Base-by-base conservation (phyloP, 1,139 yeast genomes). In the Pichia sp. region DNA sequence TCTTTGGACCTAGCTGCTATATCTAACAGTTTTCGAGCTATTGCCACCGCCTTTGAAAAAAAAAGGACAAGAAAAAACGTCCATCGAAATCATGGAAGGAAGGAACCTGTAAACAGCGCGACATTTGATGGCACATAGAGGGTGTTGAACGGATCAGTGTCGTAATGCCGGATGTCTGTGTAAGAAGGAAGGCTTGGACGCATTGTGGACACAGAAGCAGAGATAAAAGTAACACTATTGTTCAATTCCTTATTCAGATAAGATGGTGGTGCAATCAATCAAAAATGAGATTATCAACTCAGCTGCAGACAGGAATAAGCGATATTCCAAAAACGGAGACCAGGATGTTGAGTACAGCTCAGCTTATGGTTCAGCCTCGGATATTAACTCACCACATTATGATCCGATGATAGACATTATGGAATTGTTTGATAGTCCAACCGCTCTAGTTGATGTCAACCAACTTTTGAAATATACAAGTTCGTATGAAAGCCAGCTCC, bases 361-460 rank as follows among this genome's bases (percentile, higher is more conserved):
- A 38, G 29, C 16, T 10, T n/a, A n/a, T 42, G 47, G 46, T 8
- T 49, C 47, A 23, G 5, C 41, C 8, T 30, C 50, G 5, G 53
- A 48, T 49, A 49, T 55, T 15, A 65, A 64, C 31, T 63, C 70
- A 8, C 48, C 54, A 5, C 61, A 63, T 29, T 73, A 73, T 58
- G 68, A 70, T 52, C 76, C 76, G n/a, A 48, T 68, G 55, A 59
- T 57, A 8, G 77, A 77, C 56, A 68, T 79, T 23, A 64, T 64
- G 42, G 64, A 68, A 50, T 62, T 79, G 48, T 75, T 80, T 59
- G 68, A 70, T 34, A 67, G 76, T 2, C 79, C 82, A 4, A 71
- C 72, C 1, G 65, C 79, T 2, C 67, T 84, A 45, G 64, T 69
- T 0, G 81, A 79, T 38, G 64, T 85, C 11, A 82, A 84, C 13